These are phyloP conservation scores for Hsuehochloa calcarea DNA, from an alignment of 176 grass and related monocot genomes.

Conservation along the genomic window DNA sequence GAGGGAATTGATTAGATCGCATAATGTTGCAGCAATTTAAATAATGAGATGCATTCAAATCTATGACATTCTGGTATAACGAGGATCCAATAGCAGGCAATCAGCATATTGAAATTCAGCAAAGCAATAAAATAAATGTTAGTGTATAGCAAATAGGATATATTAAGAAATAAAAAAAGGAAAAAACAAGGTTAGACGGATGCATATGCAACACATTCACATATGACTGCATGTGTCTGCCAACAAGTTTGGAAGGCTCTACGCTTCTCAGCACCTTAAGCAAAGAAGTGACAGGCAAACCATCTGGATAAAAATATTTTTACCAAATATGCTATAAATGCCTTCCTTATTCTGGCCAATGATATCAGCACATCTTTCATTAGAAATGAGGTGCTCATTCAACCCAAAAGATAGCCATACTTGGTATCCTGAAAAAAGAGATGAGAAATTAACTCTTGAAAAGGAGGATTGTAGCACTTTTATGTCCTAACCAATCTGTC, in stretches of 20 bases:
- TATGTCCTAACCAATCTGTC: constrained; percentile 8
- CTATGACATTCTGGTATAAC: not conserved
- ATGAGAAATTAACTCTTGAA: constrained; percentile 6
- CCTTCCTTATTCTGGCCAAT: constrained; percentile 95
- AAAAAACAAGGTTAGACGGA: constrained; percentile 2
- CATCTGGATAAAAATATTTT: not conserved
- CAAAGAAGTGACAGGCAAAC: constrained; percentile 9
- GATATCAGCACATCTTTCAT: constrained; percentile 65
- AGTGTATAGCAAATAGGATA: not conserved
- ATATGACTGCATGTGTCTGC: not conserved
- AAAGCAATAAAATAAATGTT: constrained; percentile 1
- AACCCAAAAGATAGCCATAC: constrained; percentile 67
- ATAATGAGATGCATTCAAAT: constrained; percentile 4
- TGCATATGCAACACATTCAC: not conserved
- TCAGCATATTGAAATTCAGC: not conserved
- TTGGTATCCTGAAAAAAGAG: constrained; percentile 65
- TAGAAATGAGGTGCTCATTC: constrained; percentile 77
- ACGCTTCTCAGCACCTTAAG: constrained; percentile 1
- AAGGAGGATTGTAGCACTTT: constrained; percentile 1
- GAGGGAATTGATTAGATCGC: constrained; percentile 34
- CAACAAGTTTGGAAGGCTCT: constrained; percentile 7
- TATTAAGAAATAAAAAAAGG: not conserved
- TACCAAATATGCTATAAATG: constrained; percentile 91
- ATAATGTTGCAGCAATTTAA: constrained; percentile 1
- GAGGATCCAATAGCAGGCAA: not conserved